Conservation (phyloP, 805 yeast genomes). For the Candida qinlingensis region DNA sequence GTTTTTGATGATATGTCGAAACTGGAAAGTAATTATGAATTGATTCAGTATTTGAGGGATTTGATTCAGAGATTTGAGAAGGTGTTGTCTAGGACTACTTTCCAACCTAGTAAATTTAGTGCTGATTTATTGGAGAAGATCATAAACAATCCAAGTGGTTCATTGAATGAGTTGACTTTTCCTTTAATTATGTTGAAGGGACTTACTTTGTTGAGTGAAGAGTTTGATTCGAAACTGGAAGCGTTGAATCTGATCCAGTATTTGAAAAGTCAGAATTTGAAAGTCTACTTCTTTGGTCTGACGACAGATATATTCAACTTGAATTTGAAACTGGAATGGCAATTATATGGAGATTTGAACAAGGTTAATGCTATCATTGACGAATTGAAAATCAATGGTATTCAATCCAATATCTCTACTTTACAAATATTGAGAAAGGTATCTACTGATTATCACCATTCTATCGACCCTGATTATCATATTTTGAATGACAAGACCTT, state of each 20-base stretch:
- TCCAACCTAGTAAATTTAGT: constrained; percentile 1
- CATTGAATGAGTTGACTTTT: constrained; percentile 3
- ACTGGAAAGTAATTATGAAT: not conserved
- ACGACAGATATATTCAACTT: constrained; percentile 34
- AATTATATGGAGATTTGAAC: constrained; percentile 31
- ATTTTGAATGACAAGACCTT: not conserved
- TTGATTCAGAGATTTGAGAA: not conserved
- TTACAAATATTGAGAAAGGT: constrained; percentile 11
- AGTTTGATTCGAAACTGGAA: constrained; percentile 1
- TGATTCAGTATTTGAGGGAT: not conserved
- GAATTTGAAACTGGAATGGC: constrained; percentile 34
- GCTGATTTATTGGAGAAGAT: not conserved
- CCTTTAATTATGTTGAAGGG: constrained; percentile 2
- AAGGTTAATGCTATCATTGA: constrained; percentile 30
- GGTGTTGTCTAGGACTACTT: not conserved
- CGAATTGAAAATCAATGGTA: constrained; percentile 38
- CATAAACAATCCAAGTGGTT: not conserved
- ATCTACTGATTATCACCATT: constrained; percentile 4
- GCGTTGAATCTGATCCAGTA: constrained; percentile 21
- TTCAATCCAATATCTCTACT: constrained; percentile 31
- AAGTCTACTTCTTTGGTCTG: constrained; percentile 32
- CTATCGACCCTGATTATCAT: not conserved
- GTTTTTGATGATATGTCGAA: not conserved
- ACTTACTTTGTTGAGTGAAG: not conserved
- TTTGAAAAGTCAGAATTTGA: constrained; percentile 27